Conservation (phyloP, 2,329 filamentous ascomycete species). For the Pyrenophora teres region DNA sequence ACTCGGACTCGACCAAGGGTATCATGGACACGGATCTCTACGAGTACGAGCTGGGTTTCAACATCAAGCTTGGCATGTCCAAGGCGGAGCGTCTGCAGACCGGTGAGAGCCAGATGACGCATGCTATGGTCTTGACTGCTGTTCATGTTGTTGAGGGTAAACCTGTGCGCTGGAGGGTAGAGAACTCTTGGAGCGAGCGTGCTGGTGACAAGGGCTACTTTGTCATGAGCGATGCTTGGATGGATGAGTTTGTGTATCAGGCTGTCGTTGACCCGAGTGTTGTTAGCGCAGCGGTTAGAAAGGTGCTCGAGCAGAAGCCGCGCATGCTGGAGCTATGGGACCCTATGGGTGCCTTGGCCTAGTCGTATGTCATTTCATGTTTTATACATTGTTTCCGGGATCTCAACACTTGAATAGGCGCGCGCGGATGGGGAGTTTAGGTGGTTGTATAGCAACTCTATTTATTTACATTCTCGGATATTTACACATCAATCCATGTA, state of each 20-base stretch:
- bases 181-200: conserved; percentile 79
- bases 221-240: conserved; percentile 78
- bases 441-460: too few species aligned
- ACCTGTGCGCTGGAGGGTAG: conserved; percentile 78
- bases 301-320: conserved; percentile 72
- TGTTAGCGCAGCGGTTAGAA: conserved; percentile 65
- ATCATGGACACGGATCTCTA: conserved; percentile 80
- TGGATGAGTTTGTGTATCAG: conserved; percentile 77
- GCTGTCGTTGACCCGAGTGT: conserved; percentile 75
- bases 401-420: too few species aligned
- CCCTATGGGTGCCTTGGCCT: conserved; percentile 74
- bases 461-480: too few species aligned
- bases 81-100: conserved; percentile 76
- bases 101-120: conserved; percentile 83
- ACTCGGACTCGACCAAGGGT: conserved; percentile 68
- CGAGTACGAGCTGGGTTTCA: conserved; percentile 84
- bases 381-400: too few species aligned
- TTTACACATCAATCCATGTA: too few species aligned
- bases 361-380: neutral
- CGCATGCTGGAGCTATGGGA: conserved; percentile 71
- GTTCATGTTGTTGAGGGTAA: conserved; percentile 74
- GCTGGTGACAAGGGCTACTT: conserved; percentile 82
- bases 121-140: conserved; percentile 88
- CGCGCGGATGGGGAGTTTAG: too few species aligned
- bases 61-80: conserved; percentile 71